These are phyloP conservation scores for Camellia japonica DNA, from an alignment of 148 eudicot species.

Conservation along the genomic window DNA sequence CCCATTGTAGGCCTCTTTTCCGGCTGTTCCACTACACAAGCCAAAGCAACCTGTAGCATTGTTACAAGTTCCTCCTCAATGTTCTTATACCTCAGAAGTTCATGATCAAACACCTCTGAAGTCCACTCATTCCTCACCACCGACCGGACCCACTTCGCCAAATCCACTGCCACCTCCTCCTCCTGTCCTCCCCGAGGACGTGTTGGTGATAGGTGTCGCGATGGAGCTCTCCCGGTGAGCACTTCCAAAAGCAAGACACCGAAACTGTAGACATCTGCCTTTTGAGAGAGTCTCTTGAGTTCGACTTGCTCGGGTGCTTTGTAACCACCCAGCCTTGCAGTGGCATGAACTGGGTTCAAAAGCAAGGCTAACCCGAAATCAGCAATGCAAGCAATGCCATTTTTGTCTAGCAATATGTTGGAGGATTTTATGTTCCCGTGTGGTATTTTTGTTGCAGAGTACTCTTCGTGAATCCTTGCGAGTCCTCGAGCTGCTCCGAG, in stretches of 20 bases:
- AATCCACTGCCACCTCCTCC: slow-evolving; percentile 45
- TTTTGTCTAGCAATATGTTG: slow-evolving; percentile 79
- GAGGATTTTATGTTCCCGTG: slow-evolving; percentile 89
- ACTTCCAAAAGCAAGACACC: slow-evolving; percentile 78
- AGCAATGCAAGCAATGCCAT: slow-evolving; percentile 72
- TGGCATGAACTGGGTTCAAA: slow-evolving; percentile 75
- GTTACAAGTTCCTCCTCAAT: slow-evolving; percentile 90
- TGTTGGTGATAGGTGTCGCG: slow-evolving; percentile 45
- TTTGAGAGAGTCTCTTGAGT: slow-evolving; percentile 66
- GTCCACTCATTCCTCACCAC: slow-evolving; percentile 97
- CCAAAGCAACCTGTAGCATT: slow-evolving; percentile 91
- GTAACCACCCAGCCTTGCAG: slow-evolving; percentile 80
- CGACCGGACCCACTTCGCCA: slow-evolving; percentile 80
- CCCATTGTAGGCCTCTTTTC: slow-evolving; percentile 88
- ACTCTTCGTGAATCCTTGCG: slow-evolving; percentile 67
- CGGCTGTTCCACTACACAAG: slow-evolving; percentile 63
- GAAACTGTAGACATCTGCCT: slow-evolving; percentile 86
- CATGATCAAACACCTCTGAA: slow-evolving; percentile 86
- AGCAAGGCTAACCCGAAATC: slow-evolving; percentile 87
- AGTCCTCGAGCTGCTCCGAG: slow-evolving; percentile 94
- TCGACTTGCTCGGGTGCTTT: slow-evolving; percentile 72
- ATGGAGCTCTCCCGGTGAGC: slow-evolving; percentile 74
- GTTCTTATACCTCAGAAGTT: slow-evolving; percentile 88
- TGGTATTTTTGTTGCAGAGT: slow-evolving; percentile 61
- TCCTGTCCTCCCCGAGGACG: slow-evolving; percentile 31